Conservation (phyloP, 163 green algal genomes). For the Prototheca cutis region DNA sequence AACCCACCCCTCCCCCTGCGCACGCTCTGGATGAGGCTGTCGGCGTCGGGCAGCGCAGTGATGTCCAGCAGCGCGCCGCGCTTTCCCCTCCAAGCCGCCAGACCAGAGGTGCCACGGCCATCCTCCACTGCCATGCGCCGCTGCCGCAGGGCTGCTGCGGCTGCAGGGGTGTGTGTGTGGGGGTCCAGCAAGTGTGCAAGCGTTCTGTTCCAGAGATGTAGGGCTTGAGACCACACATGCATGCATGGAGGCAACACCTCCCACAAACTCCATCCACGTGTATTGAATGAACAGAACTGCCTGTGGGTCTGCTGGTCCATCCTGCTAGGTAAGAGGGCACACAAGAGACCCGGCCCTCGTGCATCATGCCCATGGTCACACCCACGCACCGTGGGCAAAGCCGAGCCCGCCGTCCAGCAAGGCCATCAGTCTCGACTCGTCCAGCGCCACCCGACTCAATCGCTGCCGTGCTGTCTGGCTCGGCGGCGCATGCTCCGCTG, state of each 20-base stretch:
- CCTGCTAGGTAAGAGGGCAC: too few species aligned
- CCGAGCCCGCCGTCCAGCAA: slow-evolving; percentile 6
- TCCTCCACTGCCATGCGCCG: slow-evolving; percentile 14
- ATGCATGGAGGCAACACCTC: too few species aligned
- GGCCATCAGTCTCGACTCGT: slow-evolving; percentile 22
- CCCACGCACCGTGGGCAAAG: slow-evolving; percentile 1
- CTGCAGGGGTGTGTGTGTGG: background rate
- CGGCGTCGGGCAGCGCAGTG: slow-evolving; percentile 46
- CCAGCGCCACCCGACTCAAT: slow-evolving; percentile 10
- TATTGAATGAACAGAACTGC: too few species aligned
- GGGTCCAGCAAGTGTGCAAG: too few species aligned
- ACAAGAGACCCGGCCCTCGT: too few species aligned
- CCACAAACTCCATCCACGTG: too few species aligned
- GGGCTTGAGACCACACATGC: too few species aligned
- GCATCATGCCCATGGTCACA: too few species aligned
- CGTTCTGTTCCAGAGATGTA: too few species aligned
- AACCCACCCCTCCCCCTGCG: too few species aligned
- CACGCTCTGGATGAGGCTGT: slow-evolving; percentile 21
- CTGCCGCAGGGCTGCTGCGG: slow-evolving; percentile 2
- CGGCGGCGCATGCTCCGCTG: background rate
- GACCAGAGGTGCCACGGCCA: slow-evolving; percentile 12
- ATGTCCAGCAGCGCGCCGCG: slow-evolving; percentile 59
- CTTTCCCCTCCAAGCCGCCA: slow-evolving; percentile 32
- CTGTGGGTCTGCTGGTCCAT: too few species aligned
- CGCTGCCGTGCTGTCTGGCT: slow-evolving; percentile 7